Conservation (phyloP, 257 asterid species). For the Linderniella brevidens region DNA sequence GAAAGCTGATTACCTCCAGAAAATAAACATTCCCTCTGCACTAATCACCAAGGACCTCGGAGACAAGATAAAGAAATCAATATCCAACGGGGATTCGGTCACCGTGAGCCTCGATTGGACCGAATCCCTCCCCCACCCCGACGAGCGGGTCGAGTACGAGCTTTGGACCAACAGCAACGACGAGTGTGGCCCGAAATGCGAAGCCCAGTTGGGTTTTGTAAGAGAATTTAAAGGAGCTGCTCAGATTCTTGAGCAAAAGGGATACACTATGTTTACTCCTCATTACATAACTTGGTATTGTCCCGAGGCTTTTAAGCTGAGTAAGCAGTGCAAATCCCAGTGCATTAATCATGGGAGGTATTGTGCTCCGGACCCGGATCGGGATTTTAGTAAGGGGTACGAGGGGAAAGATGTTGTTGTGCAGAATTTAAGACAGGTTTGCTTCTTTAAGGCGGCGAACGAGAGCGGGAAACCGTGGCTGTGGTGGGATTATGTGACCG, state of each 20-base stretch:
- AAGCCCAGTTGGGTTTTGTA: constrained; percentile 44
- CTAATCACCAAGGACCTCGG: constrained; percentile 46
- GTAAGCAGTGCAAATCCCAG: constrained; percentile 67
- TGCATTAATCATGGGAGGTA: constrained; percentile 60
- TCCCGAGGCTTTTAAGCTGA: constrained; percentile 49
- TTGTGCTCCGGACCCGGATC: constrained; percentile 72
- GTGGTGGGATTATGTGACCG: constrained; percentile 77
- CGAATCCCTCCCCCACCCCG: constrained; percentile 76
- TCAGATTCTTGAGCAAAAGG: constrained; percentile 52
- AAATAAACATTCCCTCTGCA: constrained; percentile 53
- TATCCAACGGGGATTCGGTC: constrained; percentile 38
- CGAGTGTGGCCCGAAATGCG: constrained; percentile 61
- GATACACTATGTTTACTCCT: constrained; percentile 51
- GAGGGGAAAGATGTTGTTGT: constrained; percentile 61
- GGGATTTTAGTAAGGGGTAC: constrained; percentile 47
- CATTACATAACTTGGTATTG: constrained; percentile 52
- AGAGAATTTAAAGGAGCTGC: constrained; percentile 53
- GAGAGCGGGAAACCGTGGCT: constrained; percentile 56
- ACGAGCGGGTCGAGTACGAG: constrained; percentile 59
- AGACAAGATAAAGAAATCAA: constrained; percentile 32
- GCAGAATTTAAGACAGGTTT: constrained; percentile 53
- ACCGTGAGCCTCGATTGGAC: constrained; percentile 51
- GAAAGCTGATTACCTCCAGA: constrained; percentile 35
- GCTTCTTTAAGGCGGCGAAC: constrained; percentile 51
- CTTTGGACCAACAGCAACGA: constrained; percentile 67